Evolutionary conservation across 345 rosid genomes (phyloP).

Genomic region (Theobroma cacao): DNA sequence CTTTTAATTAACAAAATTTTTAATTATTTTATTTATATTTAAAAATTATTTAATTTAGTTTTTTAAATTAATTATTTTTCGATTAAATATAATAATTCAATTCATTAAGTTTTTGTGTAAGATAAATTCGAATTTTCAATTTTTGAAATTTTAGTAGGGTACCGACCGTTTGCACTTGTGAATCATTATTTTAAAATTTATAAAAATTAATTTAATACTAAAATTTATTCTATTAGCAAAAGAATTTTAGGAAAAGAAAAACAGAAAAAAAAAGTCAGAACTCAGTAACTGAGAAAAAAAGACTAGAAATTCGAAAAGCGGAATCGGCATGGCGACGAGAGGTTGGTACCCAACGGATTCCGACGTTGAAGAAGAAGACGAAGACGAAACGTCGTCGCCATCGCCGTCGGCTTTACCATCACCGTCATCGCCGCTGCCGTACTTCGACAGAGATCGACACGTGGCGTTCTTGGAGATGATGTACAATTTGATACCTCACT

Average conservation of each 20-base stretch:
- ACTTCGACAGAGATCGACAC: constrained; percentile 62
- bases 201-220: too few species aligned
- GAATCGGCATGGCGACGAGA: background rate
- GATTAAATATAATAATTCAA: too few species aligned
- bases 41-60: too few species aligned
- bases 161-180: too few species aligned
- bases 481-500: constrained; percentile 66
- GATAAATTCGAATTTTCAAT: too few species aligned
- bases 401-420: constrained; percentile 22
- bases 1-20: too few species aligned
- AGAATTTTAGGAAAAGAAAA: background rate
- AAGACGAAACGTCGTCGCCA: constrained; percentile 26
- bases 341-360: constrained; percentile 13
- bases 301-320: background rate
- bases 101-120: too few species aligned
- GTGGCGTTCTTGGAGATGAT: constrained; percentile 65
- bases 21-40: too few species aligned
- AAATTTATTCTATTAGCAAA: too few species aligned
- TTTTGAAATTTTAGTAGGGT: too few species aligned
- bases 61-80: too few species aligned
- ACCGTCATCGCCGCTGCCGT: constrained; percentile 10
- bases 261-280: background rate
- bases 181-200: too few species aligned
- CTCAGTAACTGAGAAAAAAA: background rate
- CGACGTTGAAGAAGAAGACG: constrained; percentile 28